Evolutionary conservation across 2,329 filamentous ascomycete species (phyloP).

Genomic region (Helotiales sp.): DNA sequence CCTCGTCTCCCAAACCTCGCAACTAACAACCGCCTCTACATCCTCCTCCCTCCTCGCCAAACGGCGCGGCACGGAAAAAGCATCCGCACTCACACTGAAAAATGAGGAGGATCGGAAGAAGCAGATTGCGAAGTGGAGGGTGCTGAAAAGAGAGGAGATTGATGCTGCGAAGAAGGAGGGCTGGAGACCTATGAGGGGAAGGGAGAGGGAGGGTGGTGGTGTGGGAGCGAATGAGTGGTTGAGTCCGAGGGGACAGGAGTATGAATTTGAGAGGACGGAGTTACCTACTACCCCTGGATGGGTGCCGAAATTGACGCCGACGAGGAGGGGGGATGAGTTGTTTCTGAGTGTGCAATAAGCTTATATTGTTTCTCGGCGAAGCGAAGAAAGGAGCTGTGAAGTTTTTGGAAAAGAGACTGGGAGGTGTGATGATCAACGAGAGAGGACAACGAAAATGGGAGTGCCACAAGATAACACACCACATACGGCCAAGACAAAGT

Average conservation of each 20-base stretch:
- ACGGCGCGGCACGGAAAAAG: conserved; percentile 55
- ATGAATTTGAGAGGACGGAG: conserved; percentile 32
- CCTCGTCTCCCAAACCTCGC: conserved; percentile 3
- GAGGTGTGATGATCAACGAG: no score
- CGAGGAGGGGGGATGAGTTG: conserved; percentile 67
- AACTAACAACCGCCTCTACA: conserved; percentile 34
- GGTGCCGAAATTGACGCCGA: conserved; percentile 70
- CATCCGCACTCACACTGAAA: conserved; percentile 48
- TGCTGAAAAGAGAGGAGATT: conserved; percentile 35
- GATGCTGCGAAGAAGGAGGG: conserved; percentile 34
- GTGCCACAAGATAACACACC: no score
- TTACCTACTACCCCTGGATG: conserved; percentile 59
- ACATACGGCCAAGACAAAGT: no score
- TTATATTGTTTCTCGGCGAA: no score
- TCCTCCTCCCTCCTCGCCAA: conserved; percentile 57
- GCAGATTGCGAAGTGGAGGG: conserved; percentile 36
- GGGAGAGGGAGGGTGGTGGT: neutral
- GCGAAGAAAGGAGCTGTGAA: no score
- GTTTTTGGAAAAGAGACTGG: neutral
- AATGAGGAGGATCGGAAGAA: conserved; percentile 32
- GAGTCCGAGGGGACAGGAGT: conserved; percentile 2
- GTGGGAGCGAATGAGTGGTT: conserved; percentile 1
- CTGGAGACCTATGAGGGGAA: conserved; percentile 37
- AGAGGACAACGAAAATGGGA: no score
- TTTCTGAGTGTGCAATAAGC: conserved; percentile 59